A percentile compares a stretch with the other conserved stretches of the same genome.
These are phyloP conservation scores for Artemisia argyi DNA, from an alignment of 129 eudicot species.

Conservation along the genomic window DNA sequence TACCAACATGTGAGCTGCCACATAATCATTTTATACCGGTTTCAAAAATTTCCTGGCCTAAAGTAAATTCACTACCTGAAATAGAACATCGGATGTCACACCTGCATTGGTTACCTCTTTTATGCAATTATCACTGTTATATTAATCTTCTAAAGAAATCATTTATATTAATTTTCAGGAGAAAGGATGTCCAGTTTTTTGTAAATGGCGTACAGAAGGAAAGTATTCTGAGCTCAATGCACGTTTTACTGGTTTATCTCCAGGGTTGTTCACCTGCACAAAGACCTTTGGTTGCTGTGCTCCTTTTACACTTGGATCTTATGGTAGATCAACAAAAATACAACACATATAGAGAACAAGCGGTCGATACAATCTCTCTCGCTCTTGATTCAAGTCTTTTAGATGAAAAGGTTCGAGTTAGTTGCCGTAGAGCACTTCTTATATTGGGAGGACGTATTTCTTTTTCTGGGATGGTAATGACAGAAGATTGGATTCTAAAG, in stretches of 20 bases:
- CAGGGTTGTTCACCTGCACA: conserved; percentile 37
- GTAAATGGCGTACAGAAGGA: neutral
- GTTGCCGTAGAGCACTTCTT: conserved; percentile 2
- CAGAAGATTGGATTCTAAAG: conserved; percentile 9
- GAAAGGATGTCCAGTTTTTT: conserved; percentile 7
- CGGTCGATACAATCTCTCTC: neutral
- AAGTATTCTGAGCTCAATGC: conserved; percentile 25
- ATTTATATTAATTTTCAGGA: neutral
- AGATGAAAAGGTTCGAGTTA: neutral
- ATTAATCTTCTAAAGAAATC: neutral
- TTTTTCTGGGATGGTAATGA: conserved; percentile 14
- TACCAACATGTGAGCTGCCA: neutral
- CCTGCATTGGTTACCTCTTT: neutral
- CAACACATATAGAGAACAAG: neutral
- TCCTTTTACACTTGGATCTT: conserved; percentile 52
- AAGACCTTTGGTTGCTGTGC: conserved; percentile 48
- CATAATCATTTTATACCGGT: neutral
- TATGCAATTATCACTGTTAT: neutral
- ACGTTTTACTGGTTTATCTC: conserved; percentile 38
- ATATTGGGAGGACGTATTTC: conserved; percentile 11
- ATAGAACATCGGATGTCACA: neutral
- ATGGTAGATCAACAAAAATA: conserved; percentile 30
- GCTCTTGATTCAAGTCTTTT: neutral
- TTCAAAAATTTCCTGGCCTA: neutral
- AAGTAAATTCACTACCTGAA: neutral